Base-by-base conservation (phyloP, 2,329 filamentous ascomycete species). In the Phaeosphaeria sp. region DNA sequence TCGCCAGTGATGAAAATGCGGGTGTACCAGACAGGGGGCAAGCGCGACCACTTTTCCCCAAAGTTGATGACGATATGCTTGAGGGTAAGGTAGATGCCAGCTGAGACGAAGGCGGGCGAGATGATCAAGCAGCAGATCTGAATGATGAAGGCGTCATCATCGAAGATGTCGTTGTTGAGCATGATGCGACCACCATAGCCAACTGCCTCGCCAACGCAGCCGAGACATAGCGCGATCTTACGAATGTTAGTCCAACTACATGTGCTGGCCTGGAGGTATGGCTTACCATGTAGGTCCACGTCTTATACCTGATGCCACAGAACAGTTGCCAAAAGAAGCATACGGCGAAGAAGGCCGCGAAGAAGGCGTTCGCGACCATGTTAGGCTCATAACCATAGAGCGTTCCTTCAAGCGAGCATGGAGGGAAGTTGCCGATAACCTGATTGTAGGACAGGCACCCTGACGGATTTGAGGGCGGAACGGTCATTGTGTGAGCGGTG, bases 1-100 rank as follows among this genome's bases (percentile, higher is more conserved):
- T 89, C 87, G 65, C 83, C 85, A n/a, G 77, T 68, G 62, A 88
- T 84, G 74, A 89, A 89, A 58, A 87, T 81, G 71, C 82, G 82
- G 11, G 85, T 86, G 70, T 87, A 87, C 52, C 81, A 72, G 5
- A 59, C 63, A 0, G 75, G 69, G 6, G 60, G 59, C 2, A 78
- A 60, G 22, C 70, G 60, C 1, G 72, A 75, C 66, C 70, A 72
- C 0, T 56, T 52, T 41, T 69, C 60, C 42, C 86, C 86, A 53
- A 87, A 84, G 49, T 80, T 79, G n/a, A 84, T 70, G 54, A 87
- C 82, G 60, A 87, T 80, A 51, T 86, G 83, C 39, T 85, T 84
- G 13, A 88, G 78, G 4, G 80, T 83, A 27, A 88, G 69, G 74
- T 86, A 87, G 65, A 87, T 82, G 55, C 79, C 81, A 3, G 81